Evolutionary conservation across 2,329 filamentous ascomycete genomes (phyloP), one percentile per base, ranked within the genome.

Genomic region (Teratosphaeria epicoccoides): DNA sequence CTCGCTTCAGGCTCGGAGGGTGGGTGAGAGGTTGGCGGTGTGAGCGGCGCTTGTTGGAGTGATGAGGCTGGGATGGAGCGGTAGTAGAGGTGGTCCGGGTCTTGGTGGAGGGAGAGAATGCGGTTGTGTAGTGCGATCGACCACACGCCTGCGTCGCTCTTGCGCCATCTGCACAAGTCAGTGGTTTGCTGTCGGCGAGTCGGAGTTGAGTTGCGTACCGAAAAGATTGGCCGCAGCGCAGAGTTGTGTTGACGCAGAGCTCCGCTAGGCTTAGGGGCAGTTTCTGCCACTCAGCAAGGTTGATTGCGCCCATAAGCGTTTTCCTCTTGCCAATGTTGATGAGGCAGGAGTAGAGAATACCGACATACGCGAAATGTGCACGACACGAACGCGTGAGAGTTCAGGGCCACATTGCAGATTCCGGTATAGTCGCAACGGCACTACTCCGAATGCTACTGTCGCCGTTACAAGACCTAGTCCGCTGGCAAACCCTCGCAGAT

Each of bases 201-300:
- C 22, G 20, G n/a, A 2, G 7, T n/a, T 24, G 24, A 14, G 24
- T 40, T 17, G 33, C n/a, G 14, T 22, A 48, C 46, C 46, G 73
- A 60, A 98, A 98, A 0, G 91, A 95, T 68, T 98, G 93, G 3
- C 93, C 93, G 67, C 93, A 98, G 56, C 91, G 84, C 28, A 98
- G 74, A 0, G 89, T 95, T 0, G 91, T 98, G 62, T 95, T 88
- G 59, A 98, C 89, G 67, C 88, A 96, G 3, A 98, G 79, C 66
- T 98, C 93, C 3, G 83, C 80, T 28, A 95, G 72, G 55, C 77
- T 86, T 40, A 96, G 74, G 23, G 93, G 89, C 59, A 98, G 73
- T 72, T 87, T 94, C 58, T 82, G 82, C 93, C 93, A 98, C 66
- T 88, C 85, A 14, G 83, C 76, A n/a, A 81, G 74, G 25, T 76